These are phyloP conservation scores for Theobroma grandiflorum DNA, from an alignment of 441 rosid genomes.

Conservation along the genomic window DNA sequence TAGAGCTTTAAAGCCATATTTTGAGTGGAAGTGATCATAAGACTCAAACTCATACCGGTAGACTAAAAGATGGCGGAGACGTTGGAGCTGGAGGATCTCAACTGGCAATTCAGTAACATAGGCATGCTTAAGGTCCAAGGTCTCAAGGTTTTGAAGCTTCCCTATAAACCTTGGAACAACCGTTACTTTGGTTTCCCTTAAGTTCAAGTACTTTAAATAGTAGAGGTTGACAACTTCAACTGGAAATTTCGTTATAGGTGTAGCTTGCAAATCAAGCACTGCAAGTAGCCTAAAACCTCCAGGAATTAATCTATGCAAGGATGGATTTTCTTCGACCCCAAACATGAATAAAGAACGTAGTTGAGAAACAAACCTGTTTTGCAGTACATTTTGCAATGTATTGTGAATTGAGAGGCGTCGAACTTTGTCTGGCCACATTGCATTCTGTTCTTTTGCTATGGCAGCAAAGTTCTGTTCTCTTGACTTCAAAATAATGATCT, in stretches of 20 bases:
- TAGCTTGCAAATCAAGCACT: conserved; percentile 40
- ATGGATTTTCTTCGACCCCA: conserved; percentile 29
- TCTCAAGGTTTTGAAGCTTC: conserved; percentile 47
- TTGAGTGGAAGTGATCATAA: conserved; percentile 22
- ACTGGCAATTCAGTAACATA: conserved; percentile 40
- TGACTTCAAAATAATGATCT: conserved; percentile 35
- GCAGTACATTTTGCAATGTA: conserved; percentile 26
- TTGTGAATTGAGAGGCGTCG: conserved; percentile 30
- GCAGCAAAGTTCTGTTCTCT: conserved; percentile 38
- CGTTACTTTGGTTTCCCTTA: conserved; percentile 35
- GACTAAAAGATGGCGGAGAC: conserved; percentile 51
- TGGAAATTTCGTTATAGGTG: conserved; percentile 37
- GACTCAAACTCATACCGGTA: conserved; percentile 33
- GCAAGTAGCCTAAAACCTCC: conserved; percentile 35
- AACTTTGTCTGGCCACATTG: conserved; percentile 31
- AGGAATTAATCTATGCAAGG: conserved; percentile 18
- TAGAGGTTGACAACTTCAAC: conserved; percentile 24
- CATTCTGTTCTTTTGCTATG: conserved; percentile 37
- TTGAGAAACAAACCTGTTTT: conserved; percentile 29
- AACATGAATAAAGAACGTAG: conserved; percentile 55
- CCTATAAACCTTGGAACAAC: conserved; percentile 40
- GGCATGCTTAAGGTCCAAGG: conserved; percentile 49
- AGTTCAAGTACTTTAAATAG: conserved; percentile 39
- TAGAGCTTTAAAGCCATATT: conserved; percentile 39
- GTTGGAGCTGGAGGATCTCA: conserved; percentile 35